Conservation (phyloP, 148 eudicot genomes). For the Vaccinium corymbosum region DNA sequence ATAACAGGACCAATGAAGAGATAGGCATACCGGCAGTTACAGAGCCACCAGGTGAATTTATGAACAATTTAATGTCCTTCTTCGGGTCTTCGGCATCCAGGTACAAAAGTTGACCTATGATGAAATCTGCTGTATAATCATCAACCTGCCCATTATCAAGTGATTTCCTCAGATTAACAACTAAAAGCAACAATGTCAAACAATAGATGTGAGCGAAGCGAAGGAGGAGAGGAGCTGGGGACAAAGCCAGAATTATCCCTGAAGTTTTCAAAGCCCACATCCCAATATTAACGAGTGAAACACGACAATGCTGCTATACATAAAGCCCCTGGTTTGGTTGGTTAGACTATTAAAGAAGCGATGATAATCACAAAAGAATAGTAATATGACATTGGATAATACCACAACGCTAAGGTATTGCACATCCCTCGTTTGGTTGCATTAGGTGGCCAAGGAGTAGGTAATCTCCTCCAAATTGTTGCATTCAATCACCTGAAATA, state of each 20-base stretch:
- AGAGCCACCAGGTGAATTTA: constrained; percentile 94
- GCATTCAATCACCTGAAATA: neutral
- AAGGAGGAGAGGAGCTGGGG: neutral
- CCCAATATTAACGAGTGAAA: neutral
- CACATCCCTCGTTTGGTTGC: neutral
- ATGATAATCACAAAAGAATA: neutral
- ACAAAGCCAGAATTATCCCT: constrained; percentile 3
- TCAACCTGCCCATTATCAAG: constrained; percentile 60
- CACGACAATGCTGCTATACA: neutral
- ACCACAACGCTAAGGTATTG: neutral
- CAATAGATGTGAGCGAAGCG: neutral
- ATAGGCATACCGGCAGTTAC: constrained; percentile 67
- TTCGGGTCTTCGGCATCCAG: constrained; percentile 82
- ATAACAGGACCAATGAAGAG: neutral
- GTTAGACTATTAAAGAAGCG: neutral
- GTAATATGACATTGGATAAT: neutral
- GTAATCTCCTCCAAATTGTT: neutral
- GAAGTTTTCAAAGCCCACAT: neutral
- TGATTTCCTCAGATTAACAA: constrained; percentile 8
- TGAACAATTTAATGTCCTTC: constrained; percentile 78
- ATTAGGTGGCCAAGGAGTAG: neutral
- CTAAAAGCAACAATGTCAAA: neutral
- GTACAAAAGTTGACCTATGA: constrained; percentile 78
- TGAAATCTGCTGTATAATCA: constrained; percentile 79
- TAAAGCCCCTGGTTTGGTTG: neutral